Conservation (phyloP, 257 asterid species). For the Gynochthodes officinalis region DNA sequence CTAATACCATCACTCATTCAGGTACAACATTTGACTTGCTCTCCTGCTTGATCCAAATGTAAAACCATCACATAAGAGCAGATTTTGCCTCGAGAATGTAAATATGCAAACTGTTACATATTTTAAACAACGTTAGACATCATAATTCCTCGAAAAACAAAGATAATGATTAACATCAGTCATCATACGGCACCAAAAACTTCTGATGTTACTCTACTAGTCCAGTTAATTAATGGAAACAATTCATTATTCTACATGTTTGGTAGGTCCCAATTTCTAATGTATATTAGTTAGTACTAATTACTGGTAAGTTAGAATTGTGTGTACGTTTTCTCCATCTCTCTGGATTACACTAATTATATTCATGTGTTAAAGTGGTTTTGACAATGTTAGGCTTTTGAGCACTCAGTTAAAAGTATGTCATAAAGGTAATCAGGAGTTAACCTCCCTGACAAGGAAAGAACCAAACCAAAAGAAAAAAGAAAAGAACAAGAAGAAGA, state of each 20-base stretch:
- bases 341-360: conserved; percentile 11
- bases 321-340: not conserved
- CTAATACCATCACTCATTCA: too few relatives aligned
- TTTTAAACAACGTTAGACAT: conserved; percentile 5
- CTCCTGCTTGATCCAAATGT: too few relatives aligned
- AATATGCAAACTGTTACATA: too few relatives aligned
- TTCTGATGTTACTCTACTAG: not conserved
- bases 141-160: conserved; percentile 1
- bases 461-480: too few relatives aligned
- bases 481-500: too few relatives aligned
- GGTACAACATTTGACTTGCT: too few relatives aligned
- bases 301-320: not conserved
- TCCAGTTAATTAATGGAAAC: too few relatives aligned
- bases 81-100: too few relatives aligned
- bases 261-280: not conserved
- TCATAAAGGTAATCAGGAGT: conserved; percentile 5
- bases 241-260: not conserved
- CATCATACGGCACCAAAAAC: not conserved
- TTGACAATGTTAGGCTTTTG: conserved; percentile 22
- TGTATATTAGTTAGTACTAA: not conserved
- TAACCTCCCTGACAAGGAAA: conserved; percentile 11
- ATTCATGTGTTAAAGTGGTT: conserved; percentile 14
- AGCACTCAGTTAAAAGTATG: conserved; percentile 23
- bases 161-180: not conserved
- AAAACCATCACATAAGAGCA: too few relatives aligned